Base-by-base conservation (phyloP, 352 stramenopile species). In the Lagenidium giganteum region DNA sequence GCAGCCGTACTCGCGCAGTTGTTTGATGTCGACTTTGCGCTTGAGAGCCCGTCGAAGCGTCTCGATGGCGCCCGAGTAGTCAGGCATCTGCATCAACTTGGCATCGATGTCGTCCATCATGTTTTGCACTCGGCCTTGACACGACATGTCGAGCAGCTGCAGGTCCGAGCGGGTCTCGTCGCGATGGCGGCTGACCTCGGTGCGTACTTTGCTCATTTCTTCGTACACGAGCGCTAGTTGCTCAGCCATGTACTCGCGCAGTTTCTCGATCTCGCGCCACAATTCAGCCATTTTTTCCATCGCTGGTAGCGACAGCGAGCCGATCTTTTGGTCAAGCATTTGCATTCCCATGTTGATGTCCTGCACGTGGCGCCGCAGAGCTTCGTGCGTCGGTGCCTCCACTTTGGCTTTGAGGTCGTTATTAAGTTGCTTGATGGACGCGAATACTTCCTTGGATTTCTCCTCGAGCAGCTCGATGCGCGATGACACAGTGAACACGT, bases 401-500 rank as follows among this genome's bases (percentile, higher is more conserved):
- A 60, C 58, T 26, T 85, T 87, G n/a, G 63, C 51, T 26, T 72
- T 78, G 20, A 87, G 45, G 4, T 83, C 75, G 7, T 54, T 64
- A 17, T 54, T 69, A 13, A 87, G 58, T 30, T 83, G 67, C 48
- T 87, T 87, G 24, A 87, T 67, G 1, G 65, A 67, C 23, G 70
- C 65, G 24, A 71, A 87, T 35, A 85, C 45, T 43, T 87, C 74
- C 20, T 71, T 59, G 2, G 75, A 87, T 33, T 87, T 87, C 8
- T 87, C 75, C 20, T 87, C 75, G 0, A 87, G 57, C 12, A 87
- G 49, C 42, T 87, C 75, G 39, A 87, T 83, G 21, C 75, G 62
- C 5, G 73, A 76, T 8, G 75, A 87, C 5, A 87, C 72, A 1
- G 75, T 87, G 38, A 87, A 87, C 4, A 87, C 70, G 16, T 85